phyloP scores from a whole-genome alignment of 1,284 basidiomycete species.

The Microbotryum violaceum region DNA sequence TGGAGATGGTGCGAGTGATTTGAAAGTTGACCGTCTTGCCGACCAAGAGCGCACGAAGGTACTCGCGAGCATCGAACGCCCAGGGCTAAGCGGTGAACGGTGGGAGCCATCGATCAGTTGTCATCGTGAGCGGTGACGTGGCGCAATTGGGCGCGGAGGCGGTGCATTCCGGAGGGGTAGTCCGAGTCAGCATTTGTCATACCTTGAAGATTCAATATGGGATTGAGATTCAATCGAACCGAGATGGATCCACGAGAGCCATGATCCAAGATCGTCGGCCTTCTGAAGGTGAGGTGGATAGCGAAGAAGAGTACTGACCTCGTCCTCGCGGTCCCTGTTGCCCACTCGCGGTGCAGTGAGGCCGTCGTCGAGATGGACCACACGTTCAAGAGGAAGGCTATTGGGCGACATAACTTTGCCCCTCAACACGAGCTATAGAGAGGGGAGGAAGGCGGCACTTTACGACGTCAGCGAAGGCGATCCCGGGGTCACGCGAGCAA shows the following conservation, averaged over 20 bases:
- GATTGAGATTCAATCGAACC: neutral
- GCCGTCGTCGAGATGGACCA: slow-evolving; percentile 71
- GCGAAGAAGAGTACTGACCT: slow-evolving; percentile 49
- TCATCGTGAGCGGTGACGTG: neutral
- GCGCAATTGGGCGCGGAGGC: neutral
- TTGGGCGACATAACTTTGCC: slow-evolving; percentile 17
- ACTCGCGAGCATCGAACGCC: slow-evolving; percentile 90
- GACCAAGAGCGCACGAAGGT: slow-evolving; percentile 70
- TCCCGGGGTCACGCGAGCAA: slow-evolving; percentile 54
- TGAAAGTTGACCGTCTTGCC: slow-evolving; percentile 80
- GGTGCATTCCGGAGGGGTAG: neutral
- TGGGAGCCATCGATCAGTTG: neutral
- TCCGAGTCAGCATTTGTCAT: no score
- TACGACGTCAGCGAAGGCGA: slow-evolving; percentile 44
- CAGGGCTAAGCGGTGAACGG: slow-evolving; percentile 54
- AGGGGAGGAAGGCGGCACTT: slow-evolving; percentile 1
- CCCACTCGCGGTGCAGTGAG: slow-evolving; percentile 72
- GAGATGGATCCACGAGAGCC: neutral
- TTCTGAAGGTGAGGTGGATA: slow-evolving; percentile 3
- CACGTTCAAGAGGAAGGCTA: slow-evolving; percentile 34
- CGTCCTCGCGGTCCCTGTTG: slow-evolving; percentile 70
- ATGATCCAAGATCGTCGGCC: neutral
- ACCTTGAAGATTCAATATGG: neutral
- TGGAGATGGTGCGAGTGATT: slow-evolving; percentile 62
- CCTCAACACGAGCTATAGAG: slow-evolving; percentile 24